Base-by-base conservation (phyloP, 176 grass and related monocot species). In the Triticum turgidum region DNA sequence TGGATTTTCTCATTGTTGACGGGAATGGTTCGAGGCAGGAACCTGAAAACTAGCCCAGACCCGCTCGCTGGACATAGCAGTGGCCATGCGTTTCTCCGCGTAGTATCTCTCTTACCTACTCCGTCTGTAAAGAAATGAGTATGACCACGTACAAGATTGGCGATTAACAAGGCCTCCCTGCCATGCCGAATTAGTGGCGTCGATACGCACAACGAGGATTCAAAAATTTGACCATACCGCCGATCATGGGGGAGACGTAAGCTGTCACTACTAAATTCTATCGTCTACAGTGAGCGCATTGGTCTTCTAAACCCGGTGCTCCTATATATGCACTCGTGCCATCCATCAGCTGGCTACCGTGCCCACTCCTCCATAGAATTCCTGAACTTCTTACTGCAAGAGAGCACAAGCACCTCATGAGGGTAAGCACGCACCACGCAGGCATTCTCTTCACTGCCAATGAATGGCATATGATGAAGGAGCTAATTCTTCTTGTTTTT, bases 41-140 rank as follows among this genome's bases (percentile, higher is more conserved):
- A 44, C 0, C 6, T 39, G 38, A 85, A 87, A 91, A 81, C 22
- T 73, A 25, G 65, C 38, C 66, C 66, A 42, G 21, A 33, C 13
- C 65, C 0, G 21, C 29, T 83, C 61, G 81, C 61, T 87, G 89
- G 76, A 83, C 85, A 69, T 1, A 61, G 38, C 62, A 76, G 12
- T 76, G 68, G 13, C 89, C 89, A 81, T 88, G 69, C 84, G 76
- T 56, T 67, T 47, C 27, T 61, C 67, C 22, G 17, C 83, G 21
- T 18, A 91, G 21, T 22, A 91, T 51, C 51, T 87, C 72, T 68
- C 80, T 12, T 5, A 73, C 25, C 7, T 71, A 24, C 42, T 12
- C 9, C 11, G 1, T 49, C 45, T 1, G 12, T 49, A 13, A 49
- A 49, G 12, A 1, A 5, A 49, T 5, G 45, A 49, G 13, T n/a